Evolutionary conservation across 306 rosid genomes (phyloP), one percentile per base, ranked within the genome.

Genomic region (Prunus mume): DNA sequence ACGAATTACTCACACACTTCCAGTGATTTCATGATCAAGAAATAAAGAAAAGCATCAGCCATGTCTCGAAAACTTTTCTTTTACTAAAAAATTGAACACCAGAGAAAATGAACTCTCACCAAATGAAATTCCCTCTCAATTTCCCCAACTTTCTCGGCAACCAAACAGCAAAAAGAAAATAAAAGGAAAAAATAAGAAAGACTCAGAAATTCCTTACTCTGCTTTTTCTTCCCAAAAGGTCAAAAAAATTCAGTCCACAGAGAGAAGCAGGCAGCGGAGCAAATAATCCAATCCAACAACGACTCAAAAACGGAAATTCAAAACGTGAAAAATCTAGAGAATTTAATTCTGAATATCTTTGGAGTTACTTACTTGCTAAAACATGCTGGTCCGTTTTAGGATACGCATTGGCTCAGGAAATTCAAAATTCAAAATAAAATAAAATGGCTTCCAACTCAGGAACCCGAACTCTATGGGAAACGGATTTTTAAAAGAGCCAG

Each of bases 161-260:
- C 74, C 81, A 81, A 81, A 77, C 61, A 55, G 67, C 38, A 76
- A n/a, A 68, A 22, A 34, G 3, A 22, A 81, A 76, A 68, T 24
- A 28, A 73, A 71, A 30, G n/a, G 27, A 56, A 56, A 52, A 41
- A 1, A n/a, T 12, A 63, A 19, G 20, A 80, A 69, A n/a, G 69
- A 71, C 69, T 68, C 68, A 62, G 80, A 79, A 72, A 79, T 75
- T 80, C 73, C 75, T 13, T 5, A 66, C 58, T 9, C 76, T 15
- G 69, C 41, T n/a, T 65, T 41, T 71, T 43, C 73, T 68, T 14
- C 77, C 68, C 76, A 70, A 87, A 89, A 87, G 83, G 85, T 85
- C 81, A 67, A 75, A 75, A 60, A 51, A 54, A 60, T 3, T 5
- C 7, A 17, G 2, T 65, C 17, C 69, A n/a, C 9, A 38, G 25